Percentiles rank a stretch among this genome's conserved stretches.
Conservation (phyloP, 2,329 filamentous ascomycete species). For the Sclerotinia sclerotiorum region DNA sequence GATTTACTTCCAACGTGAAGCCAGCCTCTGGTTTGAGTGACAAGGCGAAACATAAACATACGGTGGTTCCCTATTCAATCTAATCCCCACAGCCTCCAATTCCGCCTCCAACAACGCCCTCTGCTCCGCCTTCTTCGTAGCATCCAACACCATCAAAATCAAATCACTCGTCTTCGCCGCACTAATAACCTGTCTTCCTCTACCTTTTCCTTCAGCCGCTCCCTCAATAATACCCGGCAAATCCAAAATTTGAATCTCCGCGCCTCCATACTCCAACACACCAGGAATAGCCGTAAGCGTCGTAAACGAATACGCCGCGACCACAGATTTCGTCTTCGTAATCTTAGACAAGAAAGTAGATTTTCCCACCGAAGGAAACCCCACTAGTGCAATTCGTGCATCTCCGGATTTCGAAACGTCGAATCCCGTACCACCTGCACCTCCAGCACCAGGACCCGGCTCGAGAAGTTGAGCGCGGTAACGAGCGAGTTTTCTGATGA, state of each 20-base stretch:
- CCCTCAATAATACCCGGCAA: constrained; percentile 98
- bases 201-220: constrained; percentile 89
- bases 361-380: constrained; percentile 98
- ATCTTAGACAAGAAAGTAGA: constrained; percentile 99
- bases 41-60: constrained; percentile 46
- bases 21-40: neutral
- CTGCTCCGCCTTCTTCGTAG: constrained; percentile 95
- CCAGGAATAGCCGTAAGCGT: constrained; percentile 96
- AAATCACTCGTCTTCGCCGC: constrained; percentile 98
- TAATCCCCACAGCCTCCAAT: constrained; percentile 90
- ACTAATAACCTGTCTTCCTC: constrained; percentile 94
- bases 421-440: constrained; percentile 79
- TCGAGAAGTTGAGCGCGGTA: constrained; percentile 92
- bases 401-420: constrained; percentile 96
- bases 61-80: constrained; percentile 88
- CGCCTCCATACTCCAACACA: constrained; percentile 94
- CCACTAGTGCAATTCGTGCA: constrained; percentile 92
- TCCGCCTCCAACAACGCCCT: constrained; percentile 85
- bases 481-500: constrained; percentile 83
- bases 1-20: neutral
- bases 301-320: constrained; percentile 95
- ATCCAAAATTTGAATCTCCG: constrained; percentile 97
- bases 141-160: constrained; percentile 95
- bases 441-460: constrained; percentile 75
- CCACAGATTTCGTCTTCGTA: constrained; percentile 95